Base-by-base conservation (phyloP, 2,329 filamentous ascomycete species). In the Dactylonectria macrodidyma region DNA sequence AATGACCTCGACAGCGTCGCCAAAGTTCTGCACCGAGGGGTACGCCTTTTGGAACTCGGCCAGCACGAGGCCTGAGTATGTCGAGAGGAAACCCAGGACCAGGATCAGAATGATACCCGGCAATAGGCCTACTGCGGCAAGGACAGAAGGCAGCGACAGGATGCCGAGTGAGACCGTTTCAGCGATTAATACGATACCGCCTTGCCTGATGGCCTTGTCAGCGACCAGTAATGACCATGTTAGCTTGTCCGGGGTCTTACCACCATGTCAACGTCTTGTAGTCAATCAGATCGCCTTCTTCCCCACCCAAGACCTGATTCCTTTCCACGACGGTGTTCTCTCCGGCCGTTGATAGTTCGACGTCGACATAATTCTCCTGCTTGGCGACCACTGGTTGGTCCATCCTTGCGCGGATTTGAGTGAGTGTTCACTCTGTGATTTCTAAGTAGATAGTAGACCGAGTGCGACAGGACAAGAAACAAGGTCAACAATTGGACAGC, bases 111-210 rank as follows among this genome's bases (percentile, higher is more conserved):
- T 88, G 62, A 95, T 82, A n/a, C 92, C 92, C 0, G 92, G 92
- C 2, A 92, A 90, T 14, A 94, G 85, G 4, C 92, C 92, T 50
- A 94, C 84, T 12, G 91, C 83, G 3, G 92, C 91, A 76, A 94
- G 90, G 0, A 92, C 93, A 76, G 90, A 93, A 1, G 92, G 92
- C 68, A 94, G 93, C 0, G 91, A 93, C 82, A 94, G 92, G 78
- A 85, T 84, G 0, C 83, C 83, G n/a, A 85, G 80, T 0, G 81
- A 84, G 63, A 84, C 82, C 2, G 83, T 84, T 63, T 84, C 83
- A 14, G 83, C 83, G 58, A 84, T 81, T 64, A 84, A 71, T 50
- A 84, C 78, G 26, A 84, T 79, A 2, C 81, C 81, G 38, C 83
- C 84, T 78, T 85, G 83, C 82, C 82, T 83, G 50, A n/a, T 1